Base-by-base conservation (phyloP, 331 rosid species). In the Erythrophleum ivorense region DNA sequence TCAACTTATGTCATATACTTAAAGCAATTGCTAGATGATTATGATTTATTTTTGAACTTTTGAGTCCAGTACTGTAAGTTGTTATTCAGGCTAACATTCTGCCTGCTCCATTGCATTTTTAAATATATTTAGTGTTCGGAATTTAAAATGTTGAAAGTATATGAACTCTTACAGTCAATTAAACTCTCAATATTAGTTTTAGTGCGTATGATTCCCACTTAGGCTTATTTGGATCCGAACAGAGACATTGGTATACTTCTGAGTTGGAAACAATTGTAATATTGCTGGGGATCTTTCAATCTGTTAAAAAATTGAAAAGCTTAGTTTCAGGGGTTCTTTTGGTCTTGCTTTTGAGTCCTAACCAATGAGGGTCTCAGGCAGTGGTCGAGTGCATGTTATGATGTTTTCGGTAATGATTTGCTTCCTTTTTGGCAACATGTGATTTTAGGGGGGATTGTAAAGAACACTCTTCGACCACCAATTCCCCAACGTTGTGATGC, bases 381-480 rank as follows among this genome's bases (percentile, higher is more conserved):
- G 16, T 21, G 59, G 41, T 72, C 34, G 12, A 6, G 40, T 72
- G 41, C 6, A 29, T 29, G 12, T 46, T 48, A 29, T 29, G 40
- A 60, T 60, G 67, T 7, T 24, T 29, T 14, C 0, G 40, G 38
- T 29, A 65, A 16, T 65, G 57, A 54, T 9, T 58, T 16, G 9
- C 45, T 75, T 77, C 57, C 41, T 49, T 73, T 71, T 57, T 54
- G 38, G 43, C 21, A 67, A 68, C 63, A 60, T 82, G 68, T 85
- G 78, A 73, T 14, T 70, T 52, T 78, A 87, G 97, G 97, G 41
- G 97, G 97, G 11, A 91, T 91, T 50, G 87, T 90, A 72, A 91
- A 90, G 86, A 90, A 90, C 88, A 90, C 88, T 53, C 97, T 91
- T 53, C 87, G 94, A 81, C 94, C 97, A 31, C 77, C 78, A 10